Base-by-base conservation (phyloP, 2,329 filamentous ascomycete species). In the Metarhizium album region DNA sequence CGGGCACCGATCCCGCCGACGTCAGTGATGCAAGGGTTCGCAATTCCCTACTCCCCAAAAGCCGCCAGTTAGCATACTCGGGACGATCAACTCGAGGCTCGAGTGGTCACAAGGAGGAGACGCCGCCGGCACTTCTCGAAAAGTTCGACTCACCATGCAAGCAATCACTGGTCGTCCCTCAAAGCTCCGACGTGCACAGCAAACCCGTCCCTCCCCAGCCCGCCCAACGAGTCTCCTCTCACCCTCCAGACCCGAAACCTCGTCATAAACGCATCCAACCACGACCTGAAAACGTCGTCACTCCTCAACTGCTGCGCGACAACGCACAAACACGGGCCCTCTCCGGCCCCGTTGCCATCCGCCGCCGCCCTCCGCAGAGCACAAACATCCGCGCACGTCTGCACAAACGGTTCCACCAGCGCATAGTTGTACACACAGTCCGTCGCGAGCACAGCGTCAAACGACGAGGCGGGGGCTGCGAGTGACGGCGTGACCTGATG, bases 391-490 rank as follows among this genome's bases (percentile, higher is more conserved):
- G 74, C 80, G 64, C 87, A 95, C 0, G 88, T 86, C 59, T 84
- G 79, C n/a, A 93, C 86, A 46, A 97, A 79, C 0, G 90, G 89
- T 42, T 79, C 72, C 23, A 97, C 80, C 3, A 97, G 77, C 2
- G 86, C 80, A 57, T 95, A 87, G 67, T 97, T 98, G 73, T 94
- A 98, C 58, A 98, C 85, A 67, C 90, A 96, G 67, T 98, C 93
- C 62, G 89, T 95, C 3, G 90, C 89, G 35, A 97, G 65, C 11
- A 97, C 73, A 14, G 82, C 68, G 60, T 94, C 86, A 57, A 93
- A 84, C 52, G 76, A 75, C 60, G 43, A 55, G 60, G 37, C 49
- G 55, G 16, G 57, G 54, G 14, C 64, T 1, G 70, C 70, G 29
- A 79, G 64, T 2, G 59, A 59, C 9, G 63, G 55, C 23, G 70